Conservation (phyloP, 176 grass and related monocot species). For the Oryza rufipogon region DNA sequence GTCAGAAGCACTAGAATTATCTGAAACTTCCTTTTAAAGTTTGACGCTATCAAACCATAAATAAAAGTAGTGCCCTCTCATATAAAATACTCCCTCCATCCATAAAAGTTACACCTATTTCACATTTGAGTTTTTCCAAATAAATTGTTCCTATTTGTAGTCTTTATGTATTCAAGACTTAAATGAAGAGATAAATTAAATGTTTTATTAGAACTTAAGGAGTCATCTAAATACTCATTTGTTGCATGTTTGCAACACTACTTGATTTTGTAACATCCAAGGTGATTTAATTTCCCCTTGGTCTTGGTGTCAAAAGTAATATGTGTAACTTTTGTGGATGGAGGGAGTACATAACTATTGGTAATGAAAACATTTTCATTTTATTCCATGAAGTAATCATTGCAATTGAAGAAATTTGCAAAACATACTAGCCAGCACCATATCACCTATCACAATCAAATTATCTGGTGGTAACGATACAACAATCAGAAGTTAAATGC, state of each 20-base stretch:
- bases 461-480: neutral
- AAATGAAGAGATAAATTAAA: too few species aligned
- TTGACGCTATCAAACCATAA: neutral
- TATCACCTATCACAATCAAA: neutral
- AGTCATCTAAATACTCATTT: too few species aligned
- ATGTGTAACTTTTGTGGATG: too few species aligned
- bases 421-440: neutral
- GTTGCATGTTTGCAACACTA: too few species aligned
- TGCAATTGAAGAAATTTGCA: neutral
- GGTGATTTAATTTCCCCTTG: too few species aligned
- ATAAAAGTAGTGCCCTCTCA: neutral
- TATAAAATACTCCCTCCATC: neutral
- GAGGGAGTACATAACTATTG: neutral
- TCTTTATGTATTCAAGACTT: too few species aligned
- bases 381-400: neutral
- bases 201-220: too few species aligned
- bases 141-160: too few species aligned
- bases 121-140: too few species aligned
- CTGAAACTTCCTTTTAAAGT: neutral
- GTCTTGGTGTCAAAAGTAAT: too few species aligned
- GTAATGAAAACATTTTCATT: conserved; percentile 19
- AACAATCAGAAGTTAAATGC: neutral
- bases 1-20: conserved; percentile 18
- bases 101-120: too few species aligned
- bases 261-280: too few species aligned